Evolutionary conservation across 345 rosid species (phyloP).

Genomic region (Syzygium oleosum): DNA sequence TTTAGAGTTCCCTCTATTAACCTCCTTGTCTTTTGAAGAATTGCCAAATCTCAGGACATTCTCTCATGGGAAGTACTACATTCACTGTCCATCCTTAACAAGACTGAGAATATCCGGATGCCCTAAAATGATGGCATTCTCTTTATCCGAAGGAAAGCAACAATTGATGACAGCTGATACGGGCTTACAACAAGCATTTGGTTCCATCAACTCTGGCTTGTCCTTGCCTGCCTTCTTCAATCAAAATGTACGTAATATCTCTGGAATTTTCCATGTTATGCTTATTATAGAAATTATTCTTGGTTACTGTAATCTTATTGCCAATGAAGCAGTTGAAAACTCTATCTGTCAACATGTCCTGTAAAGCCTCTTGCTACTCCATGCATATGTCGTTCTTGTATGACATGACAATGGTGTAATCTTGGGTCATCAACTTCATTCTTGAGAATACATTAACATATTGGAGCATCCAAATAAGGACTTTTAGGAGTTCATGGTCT

Average conservation of each 20-base stretch:
- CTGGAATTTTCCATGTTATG: too few relatives aligned
- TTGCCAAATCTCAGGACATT: background rate
- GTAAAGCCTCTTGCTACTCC: background rate
- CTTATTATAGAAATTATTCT: background rate
- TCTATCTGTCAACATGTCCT: background rate
- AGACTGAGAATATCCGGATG: background rate
- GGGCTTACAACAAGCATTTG: background rate
- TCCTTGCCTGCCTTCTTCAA: background rate
- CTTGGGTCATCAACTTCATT: background rate
- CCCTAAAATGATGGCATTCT: background rate
- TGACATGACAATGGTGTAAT: background rate
- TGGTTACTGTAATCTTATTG: fast-evolving
- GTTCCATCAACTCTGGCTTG: background rate
- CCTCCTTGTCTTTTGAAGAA: background rate
- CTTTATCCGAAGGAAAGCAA: background rate
- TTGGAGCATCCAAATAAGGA: background rate
- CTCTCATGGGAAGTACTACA: background rate
- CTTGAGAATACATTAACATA: background rate
- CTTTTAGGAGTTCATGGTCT: background rate
- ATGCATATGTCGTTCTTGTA: background rate
- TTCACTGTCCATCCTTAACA: background rate
- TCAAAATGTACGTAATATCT: background rate
- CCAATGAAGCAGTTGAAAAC: background rate
- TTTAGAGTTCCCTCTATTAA: constrained; percentile 4
- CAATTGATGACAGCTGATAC: fast-evolving